Evolutionary conservation across 345 rosid species (phyloP), one percentile per base, ranked within the genome.

Genomic region (Durio zibethinus): DNA sequence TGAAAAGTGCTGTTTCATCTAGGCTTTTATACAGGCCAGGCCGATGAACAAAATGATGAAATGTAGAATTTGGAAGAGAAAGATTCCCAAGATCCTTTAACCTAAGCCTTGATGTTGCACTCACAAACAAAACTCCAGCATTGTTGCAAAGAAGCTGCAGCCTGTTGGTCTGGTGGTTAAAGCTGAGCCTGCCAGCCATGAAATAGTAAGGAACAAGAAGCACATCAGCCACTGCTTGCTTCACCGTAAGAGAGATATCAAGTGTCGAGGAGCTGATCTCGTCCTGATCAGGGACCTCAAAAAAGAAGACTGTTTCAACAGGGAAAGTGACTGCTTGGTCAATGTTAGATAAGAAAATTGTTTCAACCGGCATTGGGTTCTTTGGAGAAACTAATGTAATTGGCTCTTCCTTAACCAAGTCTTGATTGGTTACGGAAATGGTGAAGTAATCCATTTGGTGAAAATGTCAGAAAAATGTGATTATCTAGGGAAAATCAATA

Each of bases 161-260:
- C 25, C 79, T 59, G 0, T 33, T 59, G 12, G 52, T 42, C 27
- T 69, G 59, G 3, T 47, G 48, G 63, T 82, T 75, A 70, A 78
- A 75, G 4, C 36, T 38, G 11, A 78, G 84, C 10, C 84, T 65
- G 1, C 81, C 84, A 20, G 84, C 78, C 81, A 81, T 77, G 80
- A 81, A 81, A 65, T 81, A 77, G 65, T 73, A 81, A 70, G 82
- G 79, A 53, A 29, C 74, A 45, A 50, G 81, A 23, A 82, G 84
- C 23, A 62, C 73, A 2, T 78, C 77, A n/a, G 74, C 67, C 59
- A 78, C 69, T 20, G 79, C 81, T 36, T 18, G 59, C 76, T 78
- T 78, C 79, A 78, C 77, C 56, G 52, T 52, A 20, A 40, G 38
- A 23, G 69, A 29, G 20, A 69, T 74, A 27, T 75, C 77, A 18